Base-by-base conservation (phyloP, 2,329 filamentous ascomycete species). In the Mollisia scopiformis region DNA sequence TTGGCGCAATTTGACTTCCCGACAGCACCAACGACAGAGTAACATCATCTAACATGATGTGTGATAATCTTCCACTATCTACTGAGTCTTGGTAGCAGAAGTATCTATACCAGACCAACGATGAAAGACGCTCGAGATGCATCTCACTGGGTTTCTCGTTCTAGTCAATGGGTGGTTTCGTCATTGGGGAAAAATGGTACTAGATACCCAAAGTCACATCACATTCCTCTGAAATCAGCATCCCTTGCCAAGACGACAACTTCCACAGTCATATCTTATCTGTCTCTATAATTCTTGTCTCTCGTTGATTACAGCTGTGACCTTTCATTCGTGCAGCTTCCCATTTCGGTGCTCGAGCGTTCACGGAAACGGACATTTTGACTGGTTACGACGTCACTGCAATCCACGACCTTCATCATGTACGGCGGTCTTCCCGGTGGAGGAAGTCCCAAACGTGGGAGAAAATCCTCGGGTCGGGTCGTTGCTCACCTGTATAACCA, bases 401-500 rank as follows among this genome's bases (percentile, higher is more conserved):
- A 54, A 28, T 13, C 4, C n/a, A 16, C 1, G 27, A 8, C 13
- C 14, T 47, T 47, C 46, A 57, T 31, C 10, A 63, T 60, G 61
- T 63, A 55, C 43, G 57, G 50, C 16, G 30, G 37, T 19, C 50
- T 63, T 2, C 61, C 51, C n/a, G 43, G 58, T 13, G 57, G 57
- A 11, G 39, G 27, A 6, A 49, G 13, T 16, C 54, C 47, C 23
- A 54, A 55, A 46, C n/a, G 49, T 19, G 46, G 14, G 8, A 61
- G 41, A 21, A 61, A 30, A 37, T 66, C 63, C 2, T 58, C 65
- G 8, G 63, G 27, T 33, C 62, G 43, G 43, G 28, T 54, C 7
- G 58, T 69, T 19, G 55, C 63, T 31, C 63, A 66, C 28, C 11
- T 66, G 16, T 25, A 66, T 23, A 59, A 60, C 41, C 58, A 61